Evolutionary conservation across 2,329 filamentous ascomycete species (phyloP).

Genomic region (Exserohilum rostratum): DNA sequence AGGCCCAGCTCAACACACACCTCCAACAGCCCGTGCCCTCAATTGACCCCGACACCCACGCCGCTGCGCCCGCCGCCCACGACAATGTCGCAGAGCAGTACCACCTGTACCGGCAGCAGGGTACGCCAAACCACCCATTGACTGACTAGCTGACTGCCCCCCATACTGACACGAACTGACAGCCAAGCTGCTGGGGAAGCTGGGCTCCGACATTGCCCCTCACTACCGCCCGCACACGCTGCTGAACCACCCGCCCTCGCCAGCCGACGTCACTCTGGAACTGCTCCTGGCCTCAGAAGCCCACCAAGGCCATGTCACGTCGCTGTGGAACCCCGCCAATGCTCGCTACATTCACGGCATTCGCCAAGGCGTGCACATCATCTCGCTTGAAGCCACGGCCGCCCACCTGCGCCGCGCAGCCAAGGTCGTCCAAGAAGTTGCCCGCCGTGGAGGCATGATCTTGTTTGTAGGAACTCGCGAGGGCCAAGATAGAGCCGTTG

Average conservation of each 20-base stretch:
- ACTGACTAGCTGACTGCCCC: neutral
- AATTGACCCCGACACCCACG: constrained; percentile 28
- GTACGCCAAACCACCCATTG: constrained; percentile 23
- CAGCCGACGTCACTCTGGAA: constrained; percentile 85
- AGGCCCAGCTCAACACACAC: constrained; percentile 43
- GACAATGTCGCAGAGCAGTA: constrained; percentile 50
- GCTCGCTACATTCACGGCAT: constrained; percentile 93
- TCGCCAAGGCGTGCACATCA: constrained; percentile 87
- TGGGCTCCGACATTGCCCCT: constrained; percentile 51
- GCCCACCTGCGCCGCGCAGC: constrained; percentile 90
- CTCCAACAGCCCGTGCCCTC: constrained; percentile 23
- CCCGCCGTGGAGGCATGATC: constrained; percentile 80
- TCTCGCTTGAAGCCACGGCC: constrained; percentile 86
- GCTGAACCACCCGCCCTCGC: constrained; percentile 72
- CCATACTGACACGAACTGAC: constrained; percentile 15
- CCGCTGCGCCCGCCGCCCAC: constrained; percentile 16
- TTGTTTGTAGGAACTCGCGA: constrained; percentile 88
- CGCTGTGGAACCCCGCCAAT: constrained; percentile 93
- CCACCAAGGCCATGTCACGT: constrained; percentile 82
- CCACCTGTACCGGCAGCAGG: constrained; percentile 51
- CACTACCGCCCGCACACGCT: constrained; percentile 71
- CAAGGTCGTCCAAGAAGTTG: constrained; percentile 87
- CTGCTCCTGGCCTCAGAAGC: constrained; percentile 65
- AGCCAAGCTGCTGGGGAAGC: constrained; percentile 44
- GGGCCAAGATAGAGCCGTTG: constrained; percentile 80